These are phyloP conservation scores for Guyanaporus albipodus DNA, from an alignment of 768 basidiomycete species.

Conservation along the genomic window DNA sequence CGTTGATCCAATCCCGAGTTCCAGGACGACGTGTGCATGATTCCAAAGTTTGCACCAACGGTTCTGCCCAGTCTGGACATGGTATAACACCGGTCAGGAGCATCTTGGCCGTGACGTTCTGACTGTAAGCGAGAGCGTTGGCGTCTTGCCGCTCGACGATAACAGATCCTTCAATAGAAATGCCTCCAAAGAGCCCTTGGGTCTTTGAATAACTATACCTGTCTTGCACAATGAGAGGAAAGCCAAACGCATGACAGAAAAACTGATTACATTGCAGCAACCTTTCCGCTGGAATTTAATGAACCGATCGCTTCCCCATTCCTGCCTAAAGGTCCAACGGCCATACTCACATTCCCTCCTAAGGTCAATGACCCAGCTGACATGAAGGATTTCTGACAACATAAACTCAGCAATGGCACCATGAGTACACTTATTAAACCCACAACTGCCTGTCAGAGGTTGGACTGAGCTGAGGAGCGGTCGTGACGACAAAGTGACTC, in stretches of 20 bases:
- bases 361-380: conserved; percentile 85
- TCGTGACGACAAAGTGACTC: conserved; percentile 8
- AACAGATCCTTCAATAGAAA: conserved; percentile 84
- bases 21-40: conserved; percentile 68
- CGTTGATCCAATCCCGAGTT: conserved; percentile 60
- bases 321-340: conserved; percentile 88
- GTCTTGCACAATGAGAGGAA: conserved; percentile 2
- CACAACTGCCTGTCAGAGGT: conserved; percentile 53
- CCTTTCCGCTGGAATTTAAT: conserved; percentile 76
- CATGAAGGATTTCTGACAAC: conserved; percentile 80
- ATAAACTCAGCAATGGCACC: neutral
- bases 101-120: conserved; percentile 69
- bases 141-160: conserved; percentile 95
- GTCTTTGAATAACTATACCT: conserved; percentile 93
- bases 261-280: conserved; percentile 78
- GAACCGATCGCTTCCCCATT: conserved; percentile 89
- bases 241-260: neutral
- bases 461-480: conserved; percentile 5
- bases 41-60: conserved; percentile 71
- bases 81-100: conserved; percentile 76
- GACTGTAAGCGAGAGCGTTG: conserved; percentile 75
- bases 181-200: conserved; percentile 88
- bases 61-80: conserved; percentile 74
- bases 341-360: conserved; percentile 86
- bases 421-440: conserved; percentile 25